Percentiles rank a stretch among this genome's conserved stretches.
phyloP scores from a whole-genome alignment of 371 early-diverging fungal species.

The Mucor mucedo region DNA sequence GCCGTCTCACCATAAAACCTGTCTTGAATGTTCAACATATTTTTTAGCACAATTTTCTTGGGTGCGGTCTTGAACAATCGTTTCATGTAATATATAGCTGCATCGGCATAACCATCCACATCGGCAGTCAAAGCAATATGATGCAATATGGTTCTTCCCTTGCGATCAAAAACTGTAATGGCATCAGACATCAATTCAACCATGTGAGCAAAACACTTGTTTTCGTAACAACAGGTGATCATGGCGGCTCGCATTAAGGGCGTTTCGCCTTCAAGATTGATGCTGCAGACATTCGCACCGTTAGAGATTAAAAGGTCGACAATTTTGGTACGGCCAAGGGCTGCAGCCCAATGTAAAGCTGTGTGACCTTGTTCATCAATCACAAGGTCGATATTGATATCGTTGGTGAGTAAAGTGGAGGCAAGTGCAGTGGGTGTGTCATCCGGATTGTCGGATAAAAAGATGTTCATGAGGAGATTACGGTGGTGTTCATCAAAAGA shows the following conservation, averaged over 20 bases:
- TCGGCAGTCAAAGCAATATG: constrained; percentile 78
- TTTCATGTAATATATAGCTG: constrained; percentile 82
- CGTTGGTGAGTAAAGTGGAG: constrained; percentile 43
- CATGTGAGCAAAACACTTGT: constrained; percentile 75
- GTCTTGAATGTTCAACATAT: constrained; percentile 79
- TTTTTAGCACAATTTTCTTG: constrained; percentile 46
- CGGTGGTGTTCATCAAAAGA: constrained; percentile 61
- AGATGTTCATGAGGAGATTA: constrained; percentile 72
- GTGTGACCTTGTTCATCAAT: constrained; percentile 88
- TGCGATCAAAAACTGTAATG: constrained; percentile 70
- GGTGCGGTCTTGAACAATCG: constrained; percentile 58
- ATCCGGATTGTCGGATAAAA: constrained; percentile 65
- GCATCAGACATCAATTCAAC: constrained; percentile 72
- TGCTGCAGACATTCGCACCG: constrained; percentile 66
- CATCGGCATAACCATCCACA: constrained; percentile 63
- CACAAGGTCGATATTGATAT: constrained; percentile 71
- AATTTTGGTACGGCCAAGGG: constrained; percentile 72
- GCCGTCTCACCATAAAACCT: constrained; percentile 83
- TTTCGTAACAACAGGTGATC: constrained; percentile 84
- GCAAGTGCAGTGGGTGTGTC: constrained; percentile 61
- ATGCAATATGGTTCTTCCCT: constrained; percentile 83
- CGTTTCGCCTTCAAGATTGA: constrained; percentile 80
- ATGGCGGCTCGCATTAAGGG: constrained; percentile 86
- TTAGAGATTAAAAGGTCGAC: constrained; percentile 69
- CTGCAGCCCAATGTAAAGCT: constrained; percentile 87